Evolutionary conservation across 2,329 filamentous ascomycete species (phyloP).

Genomic region (Penicillium sp.): DNA sequence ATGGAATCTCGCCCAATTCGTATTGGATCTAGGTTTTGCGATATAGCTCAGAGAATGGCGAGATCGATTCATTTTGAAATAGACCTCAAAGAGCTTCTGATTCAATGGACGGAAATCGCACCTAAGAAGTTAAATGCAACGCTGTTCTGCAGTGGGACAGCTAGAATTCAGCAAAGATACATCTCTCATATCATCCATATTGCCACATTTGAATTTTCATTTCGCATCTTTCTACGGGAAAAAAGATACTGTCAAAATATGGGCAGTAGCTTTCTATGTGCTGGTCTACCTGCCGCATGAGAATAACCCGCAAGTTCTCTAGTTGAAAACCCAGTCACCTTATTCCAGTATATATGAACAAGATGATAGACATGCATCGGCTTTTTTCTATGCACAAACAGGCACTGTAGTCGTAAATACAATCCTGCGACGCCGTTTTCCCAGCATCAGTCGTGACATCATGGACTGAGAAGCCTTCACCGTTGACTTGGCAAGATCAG

Average conservation of each 20-base stretch:
- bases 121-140: neutral
- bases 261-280: neutral
- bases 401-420: neutral
- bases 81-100: neutral
- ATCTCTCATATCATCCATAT: neutral
- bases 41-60: neutral
- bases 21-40: neutral
- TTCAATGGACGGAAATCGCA: neutral
- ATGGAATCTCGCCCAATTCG: neutral
- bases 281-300: neutral
- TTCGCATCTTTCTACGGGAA: neutral
- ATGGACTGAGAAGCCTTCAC: neutral
- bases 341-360: neutral
- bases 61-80: neutral
- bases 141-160: neutral
- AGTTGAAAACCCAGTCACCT: neutral
- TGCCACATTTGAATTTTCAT: neutral
- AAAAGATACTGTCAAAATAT: neutral
- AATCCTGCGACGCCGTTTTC: neutral
- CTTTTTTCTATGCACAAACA: neutral
- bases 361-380: neutral
- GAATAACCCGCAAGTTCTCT: neutral
- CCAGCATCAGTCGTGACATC: conserved; percentile 3
- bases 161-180: neutral
- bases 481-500: neutral